These are phyloP conservation scores for Symmetrospora coprosmae DNA, from an alignment of 768 basidiomycete species.

Conservation along the genomic window DNA sequence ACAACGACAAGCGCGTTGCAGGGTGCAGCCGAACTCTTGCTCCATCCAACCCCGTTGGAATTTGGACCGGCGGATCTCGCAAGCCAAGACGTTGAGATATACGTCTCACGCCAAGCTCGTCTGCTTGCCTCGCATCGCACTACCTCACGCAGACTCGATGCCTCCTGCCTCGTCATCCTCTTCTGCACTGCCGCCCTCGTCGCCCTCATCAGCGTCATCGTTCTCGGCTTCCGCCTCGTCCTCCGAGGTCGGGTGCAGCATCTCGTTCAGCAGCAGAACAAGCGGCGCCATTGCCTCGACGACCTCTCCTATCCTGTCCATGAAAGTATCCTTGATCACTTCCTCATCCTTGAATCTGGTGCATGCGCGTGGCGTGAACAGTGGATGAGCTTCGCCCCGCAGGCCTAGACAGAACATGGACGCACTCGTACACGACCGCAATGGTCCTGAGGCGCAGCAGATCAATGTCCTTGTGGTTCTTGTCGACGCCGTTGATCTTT, in stretches of 20 bases:
- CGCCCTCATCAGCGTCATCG: not conserved
- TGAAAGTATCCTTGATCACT: constrained; percentile 55
- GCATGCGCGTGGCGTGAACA: constrained; percentile 22
- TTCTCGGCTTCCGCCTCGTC: not conserved
- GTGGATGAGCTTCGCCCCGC: not conserved
- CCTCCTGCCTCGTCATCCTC: not conserved
- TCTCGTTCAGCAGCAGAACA: constrained; percentile 17
- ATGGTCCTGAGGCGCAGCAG: constrained; percentile 70
- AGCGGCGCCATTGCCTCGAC: constrained; percentile 39
- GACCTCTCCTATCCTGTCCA: constrained; percentile 47
- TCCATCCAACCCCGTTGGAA: too few relatives aligned
- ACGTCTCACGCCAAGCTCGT: too few relatives aligned
- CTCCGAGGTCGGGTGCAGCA: constrained; percentile 14
- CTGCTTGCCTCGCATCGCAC: too few relatives aligned
- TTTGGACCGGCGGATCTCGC: too few relatives aligned
- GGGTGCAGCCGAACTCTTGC: too few relatives aligned
- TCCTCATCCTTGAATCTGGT: constrained; percentile 59
- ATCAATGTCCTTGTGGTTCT: constrained; percentile 84
- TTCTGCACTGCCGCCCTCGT: not conserved
- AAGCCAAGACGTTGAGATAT: too few relatives aligned
- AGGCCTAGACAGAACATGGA: constrained; percentile 15
- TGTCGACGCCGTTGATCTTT: constrained; percentile 58
- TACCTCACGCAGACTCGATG: not conserved
- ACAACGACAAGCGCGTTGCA: too few relatives aligned
- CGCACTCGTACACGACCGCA: constrained; percentile 52